Evolutionary conservation across 257 asterid species (phyloP).

Genomic region (Solanum pimpinellifolium): DNA sequence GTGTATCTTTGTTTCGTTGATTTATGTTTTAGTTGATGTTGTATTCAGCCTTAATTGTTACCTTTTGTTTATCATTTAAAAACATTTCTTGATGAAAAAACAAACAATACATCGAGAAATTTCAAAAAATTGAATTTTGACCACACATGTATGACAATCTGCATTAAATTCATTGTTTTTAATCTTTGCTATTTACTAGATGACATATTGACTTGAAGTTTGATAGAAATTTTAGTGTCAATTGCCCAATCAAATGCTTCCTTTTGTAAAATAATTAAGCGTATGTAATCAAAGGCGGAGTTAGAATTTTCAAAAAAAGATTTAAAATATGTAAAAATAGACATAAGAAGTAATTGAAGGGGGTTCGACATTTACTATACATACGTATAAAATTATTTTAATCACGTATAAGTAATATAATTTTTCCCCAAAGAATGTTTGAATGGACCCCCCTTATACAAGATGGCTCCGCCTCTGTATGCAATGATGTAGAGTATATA

Average conservation of each 20-base stretch:
- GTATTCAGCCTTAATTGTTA: no score
- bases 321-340: no score
- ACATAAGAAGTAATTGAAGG: no score
- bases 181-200: background rate
- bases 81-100: no score
- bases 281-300: background rate
- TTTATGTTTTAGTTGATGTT: no score
- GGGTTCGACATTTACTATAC: no score
- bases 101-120: background rate
- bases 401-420: no score
- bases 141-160: background rate
- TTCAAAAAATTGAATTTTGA: background rate
- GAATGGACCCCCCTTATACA: no score
- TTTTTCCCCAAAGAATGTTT: rapidly evolving
- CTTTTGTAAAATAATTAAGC: background rate
- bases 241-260: background rate
- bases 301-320: rapidly evolving
- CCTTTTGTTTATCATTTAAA: no score
- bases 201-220: background rate
- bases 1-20: no score
- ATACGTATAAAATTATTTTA: no score
- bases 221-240: background rate
- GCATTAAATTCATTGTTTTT: background rate
- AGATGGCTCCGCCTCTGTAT: no score
- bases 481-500: background rate